Evolutionary conservation across 2,329 filamentous ascomycete species (phyloP).

Genomic region (Magnaporthiopsis incrustans): DNA sequence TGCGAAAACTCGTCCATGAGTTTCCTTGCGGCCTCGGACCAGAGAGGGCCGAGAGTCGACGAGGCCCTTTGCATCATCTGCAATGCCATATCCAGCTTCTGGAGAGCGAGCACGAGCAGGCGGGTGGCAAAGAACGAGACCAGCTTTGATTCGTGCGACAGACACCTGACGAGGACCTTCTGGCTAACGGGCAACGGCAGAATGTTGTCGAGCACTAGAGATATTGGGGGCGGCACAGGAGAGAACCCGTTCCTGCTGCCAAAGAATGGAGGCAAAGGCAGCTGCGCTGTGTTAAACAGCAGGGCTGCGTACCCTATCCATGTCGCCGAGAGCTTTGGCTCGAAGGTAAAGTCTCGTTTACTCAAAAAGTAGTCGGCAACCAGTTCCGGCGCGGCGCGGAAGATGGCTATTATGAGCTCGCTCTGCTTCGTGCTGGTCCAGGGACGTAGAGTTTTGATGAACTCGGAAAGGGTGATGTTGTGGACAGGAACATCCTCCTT

Average conservation of each 20-base stretch:
- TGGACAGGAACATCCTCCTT: constrained; percentile 61
- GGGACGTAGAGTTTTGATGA: constrained; percentile 71
- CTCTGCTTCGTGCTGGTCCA: constrained; percentile 76
- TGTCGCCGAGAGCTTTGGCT: constrained; percentile 84
- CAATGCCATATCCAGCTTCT: constrained; percentile 63
- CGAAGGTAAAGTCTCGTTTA: constrained; percentile 74
- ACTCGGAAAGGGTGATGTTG: constrained; percentile 71
- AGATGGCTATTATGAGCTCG: constrained; percentile 73
- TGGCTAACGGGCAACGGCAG: constrained; percentile 75
- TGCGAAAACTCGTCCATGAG: constrained; percentile 69
- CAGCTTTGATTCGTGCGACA: constrained; percentile 70
- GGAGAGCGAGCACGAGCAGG: constrained; percentile 68
- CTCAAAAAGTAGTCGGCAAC: constrained; percentile 79
- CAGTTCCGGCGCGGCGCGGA: constrained; percentile 74
- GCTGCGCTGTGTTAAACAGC: constrained; percentile 69
- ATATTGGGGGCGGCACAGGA: constrained; percentile 65
- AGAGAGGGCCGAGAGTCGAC: constrained; percentile 40
- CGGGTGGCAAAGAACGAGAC: constrained; percentile 79
- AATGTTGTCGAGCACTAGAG: constrained; percentile 76
- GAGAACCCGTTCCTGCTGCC: constrained; percentile 58
- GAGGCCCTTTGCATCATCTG: constrained; percentile 47
- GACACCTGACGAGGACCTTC: constrained; percentile 68
- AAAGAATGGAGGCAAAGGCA: constrained; percentile 65
- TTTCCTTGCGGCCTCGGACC: constrained; percentile 60
- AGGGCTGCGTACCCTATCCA: constrained; percentile 94